Base-by-base conservation (phyloP, 148 eudicot genomes). In the Cornus florida region DNA sequence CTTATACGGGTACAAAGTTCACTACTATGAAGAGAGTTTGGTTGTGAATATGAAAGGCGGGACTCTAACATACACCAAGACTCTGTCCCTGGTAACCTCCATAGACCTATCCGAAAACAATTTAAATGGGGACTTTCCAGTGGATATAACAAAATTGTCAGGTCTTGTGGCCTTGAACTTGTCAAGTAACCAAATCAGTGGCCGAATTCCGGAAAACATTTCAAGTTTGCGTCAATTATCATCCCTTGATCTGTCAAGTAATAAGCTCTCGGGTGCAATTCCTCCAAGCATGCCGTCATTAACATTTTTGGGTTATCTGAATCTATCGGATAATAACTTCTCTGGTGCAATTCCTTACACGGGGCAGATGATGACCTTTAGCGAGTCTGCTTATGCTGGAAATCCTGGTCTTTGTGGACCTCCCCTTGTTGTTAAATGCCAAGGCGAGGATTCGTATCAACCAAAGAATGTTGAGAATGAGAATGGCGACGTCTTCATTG, bases 401-500 rank as follows among this genome's bases (percentile, higher is more conserved):
- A 90, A 90, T 32, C 79, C 77, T 1, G 74, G 67, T 9, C 89
- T 90, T 32, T 90, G 90, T 75, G 91, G 93, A 60, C 67, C 75
- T 71, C 91, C 89, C 28, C 75, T 9, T 7, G 72, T 31, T n/a
- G n/a, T n/a, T 8, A 60, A 56, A 23, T 80, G 86, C 71, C 28
- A 59, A 69, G 64, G 28, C 7, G 78, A 39, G 33, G 75, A 50
- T 50, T 33, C 35, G 3, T 1, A 33, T 33, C 35, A 33, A 33
- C 35, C 35, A 33, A 33, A 33, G 35, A 33, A 1, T 33, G 35
- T 33, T 33, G 35, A 33, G 35, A 3, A 33, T 33, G 35, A 33
- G 2, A 33, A 33, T 3, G 35, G 3, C 35, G 35, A 33, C 35
- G 35, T 1, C 35, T 33, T 33, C 35, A 33, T 33, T 33, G 35